phyloP scores from a whole-genome alignment of 2,329 filamentous ascomycete species.

The Cercospora nicotianae region DNA sequence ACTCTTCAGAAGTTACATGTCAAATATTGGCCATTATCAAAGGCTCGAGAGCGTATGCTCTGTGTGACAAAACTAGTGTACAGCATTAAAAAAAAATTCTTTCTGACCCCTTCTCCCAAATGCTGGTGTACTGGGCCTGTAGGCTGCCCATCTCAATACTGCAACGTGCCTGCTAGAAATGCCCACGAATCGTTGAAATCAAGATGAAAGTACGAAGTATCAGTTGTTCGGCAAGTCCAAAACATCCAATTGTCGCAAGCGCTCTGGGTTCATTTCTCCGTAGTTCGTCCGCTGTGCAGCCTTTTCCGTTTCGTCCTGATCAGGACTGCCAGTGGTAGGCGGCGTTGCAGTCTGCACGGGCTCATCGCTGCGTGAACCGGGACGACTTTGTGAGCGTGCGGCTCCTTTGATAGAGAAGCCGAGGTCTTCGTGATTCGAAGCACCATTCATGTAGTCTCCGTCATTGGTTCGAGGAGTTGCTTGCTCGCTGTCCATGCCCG shows the following conservation, averaged over 20 bases:
- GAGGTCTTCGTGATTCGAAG: conserved; percentile 24
- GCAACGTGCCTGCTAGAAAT: background rate
- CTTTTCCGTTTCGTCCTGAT: conserved; percentile 37
- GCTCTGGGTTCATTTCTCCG: conserved; percentile 40
- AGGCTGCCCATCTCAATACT: background rate
- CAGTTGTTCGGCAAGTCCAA: conserved; percentile 31
- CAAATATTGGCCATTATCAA: conserved; percentile 1
- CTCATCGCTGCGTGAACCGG: conserved; percentile 30
- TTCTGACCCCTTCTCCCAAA: conserved; percentile 7
- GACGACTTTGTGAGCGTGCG: conserved; percentile 24
- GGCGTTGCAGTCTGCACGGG: conserved; percentile 50
- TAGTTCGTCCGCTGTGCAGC: conserved; percentile 30
- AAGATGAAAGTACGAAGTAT: background rate
- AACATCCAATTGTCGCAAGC: conserved; percentile 38
- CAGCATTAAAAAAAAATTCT: conserved; percentile 21
- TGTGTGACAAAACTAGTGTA: conserved; percentile 24
- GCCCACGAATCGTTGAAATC: conserved; percentile 7
- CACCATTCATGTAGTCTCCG: conserved; percentile 17
- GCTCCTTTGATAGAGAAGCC: conserved; percentile 34
- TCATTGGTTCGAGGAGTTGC: conserved; percentile 16
- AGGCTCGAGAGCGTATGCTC: conserved; percentile 12
- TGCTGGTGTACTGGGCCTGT: conserved; percentile 9
- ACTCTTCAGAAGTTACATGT: background rate
- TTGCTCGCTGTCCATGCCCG: conserved; percentile 17
- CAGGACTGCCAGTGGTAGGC: conserved; percentile 41